A percentile compares a stretch with the other conserved stretches of the same genome.
Conservation (phyloP, 345 rosid species). For the Salix dunnii region DNA sequence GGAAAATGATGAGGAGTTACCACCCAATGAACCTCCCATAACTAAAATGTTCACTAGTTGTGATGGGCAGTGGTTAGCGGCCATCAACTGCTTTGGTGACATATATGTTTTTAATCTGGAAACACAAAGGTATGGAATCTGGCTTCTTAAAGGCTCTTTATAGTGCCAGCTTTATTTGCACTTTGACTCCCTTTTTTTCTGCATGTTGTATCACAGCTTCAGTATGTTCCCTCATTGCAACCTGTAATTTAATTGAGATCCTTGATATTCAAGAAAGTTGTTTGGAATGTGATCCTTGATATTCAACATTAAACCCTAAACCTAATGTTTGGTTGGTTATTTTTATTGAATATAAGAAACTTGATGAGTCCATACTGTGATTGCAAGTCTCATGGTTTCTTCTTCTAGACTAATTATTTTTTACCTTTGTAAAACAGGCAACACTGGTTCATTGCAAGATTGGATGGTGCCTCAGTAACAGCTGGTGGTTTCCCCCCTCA, state of each 20-base stretch:
- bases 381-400: background rate
- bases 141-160: background rate
- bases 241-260: background rate
- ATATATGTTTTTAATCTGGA: conserved; percentile 75
- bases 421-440: conserved; percentile 50
- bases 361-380: background rate
- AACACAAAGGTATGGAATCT: conserved; percentile 54
- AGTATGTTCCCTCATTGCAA: background rate
- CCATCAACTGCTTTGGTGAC: conserved; percentile 91
- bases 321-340: background rate
- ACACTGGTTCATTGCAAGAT: conserved; percentile 91
- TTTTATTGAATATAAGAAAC: background rate
- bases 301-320: no score
- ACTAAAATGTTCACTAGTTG: conserved; percentile 81
- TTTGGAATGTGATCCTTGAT: background rate
- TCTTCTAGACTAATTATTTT: background rate
- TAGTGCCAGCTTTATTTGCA: background rate
- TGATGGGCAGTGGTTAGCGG: conserved; percentile 93
- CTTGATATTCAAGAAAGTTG: background rate
- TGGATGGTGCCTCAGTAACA: conserved; percentile 86
- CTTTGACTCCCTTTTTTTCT: background rate
- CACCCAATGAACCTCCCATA: conserved; percentile 72
- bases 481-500: conserved; percentile 88
- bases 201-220: background rate
- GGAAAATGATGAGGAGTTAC: conserved; percentile 41